Evolutionary conservation across 345 rosid species (phyloP).

Genomic region (Trapa incisa): DNA sequence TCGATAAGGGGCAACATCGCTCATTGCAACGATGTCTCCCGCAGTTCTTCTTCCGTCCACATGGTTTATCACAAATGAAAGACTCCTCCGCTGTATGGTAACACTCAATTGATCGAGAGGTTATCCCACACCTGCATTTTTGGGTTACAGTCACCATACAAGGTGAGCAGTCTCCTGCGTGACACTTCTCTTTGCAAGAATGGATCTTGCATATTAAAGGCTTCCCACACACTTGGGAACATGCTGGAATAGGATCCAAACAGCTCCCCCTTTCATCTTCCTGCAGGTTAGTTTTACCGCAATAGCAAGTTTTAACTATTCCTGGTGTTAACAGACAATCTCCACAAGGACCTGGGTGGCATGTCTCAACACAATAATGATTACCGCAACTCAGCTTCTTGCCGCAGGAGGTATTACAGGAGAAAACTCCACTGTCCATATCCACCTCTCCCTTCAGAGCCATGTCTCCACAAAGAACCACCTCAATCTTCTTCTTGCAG

Average conservation of each 20-base stretch:
- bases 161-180: slow-evolving; percentile 74
- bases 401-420: slow-evolving; percentile 54
- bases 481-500: slow-evolving; percentile 67
- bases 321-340: slow-evolving; percentile 60
- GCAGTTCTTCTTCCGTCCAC: slow-evolving; percentile 76
- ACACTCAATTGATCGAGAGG: slow-evolving; percentile 65
- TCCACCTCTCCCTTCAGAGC: slow-evolving; percentile 65
- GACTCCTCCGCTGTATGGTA: slow-evolving; percentile 42
- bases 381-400: slow-evolving; percentile 56
- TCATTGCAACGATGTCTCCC: slow-evolving; percentile 93
- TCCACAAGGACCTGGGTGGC: slow-evolving; percentile 86
- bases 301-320: slow-evolving; percentile 56
- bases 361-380: slow-evolving; percentile 49
- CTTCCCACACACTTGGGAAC: slow-evolving; percentile 52
- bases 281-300: slow-evolving; percentile 66
- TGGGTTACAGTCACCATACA: slow-evolving; percentile 57
- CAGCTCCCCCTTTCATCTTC: slow-evolving; percentile 56
- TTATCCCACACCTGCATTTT: slow-evolving; percentile 70
- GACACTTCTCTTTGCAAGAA: slow-evolving; percentile 58
- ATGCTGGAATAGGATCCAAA: slow-evolving; percentile 76
- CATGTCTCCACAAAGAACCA: slow-evolving; percentile 71
- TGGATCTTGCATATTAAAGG: slow-evolving; percentile 63
- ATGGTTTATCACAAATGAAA: slow-evolving; percentile 65
- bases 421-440: slow-evolving; percentile 61
- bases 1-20: slow-evolving; percentile 82